Evolutionary conservation across 176 grass and related monocot species (phyloP).

Genomic region (Oryza meyeriana): DNA sequence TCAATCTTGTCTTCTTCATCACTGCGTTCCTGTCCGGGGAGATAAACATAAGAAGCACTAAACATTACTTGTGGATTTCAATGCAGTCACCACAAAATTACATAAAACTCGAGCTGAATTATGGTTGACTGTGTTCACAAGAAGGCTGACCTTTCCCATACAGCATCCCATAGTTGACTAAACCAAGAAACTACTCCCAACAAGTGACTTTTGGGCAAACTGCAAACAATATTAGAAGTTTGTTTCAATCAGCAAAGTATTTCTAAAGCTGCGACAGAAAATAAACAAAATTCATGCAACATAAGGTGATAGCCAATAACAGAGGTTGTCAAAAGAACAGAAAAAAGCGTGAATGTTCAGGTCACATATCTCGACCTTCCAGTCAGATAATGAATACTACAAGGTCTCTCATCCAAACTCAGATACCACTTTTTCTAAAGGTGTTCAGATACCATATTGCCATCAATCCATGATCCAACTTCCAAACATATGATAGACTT

Average conservation of each 20-base stretch:
- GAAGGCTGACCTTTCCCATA: constrained; percentile 42
- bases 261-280: background rate
- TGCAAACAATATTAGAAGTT: background rate
- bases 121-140: background rate
- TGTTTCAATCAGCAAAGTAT: background rate
- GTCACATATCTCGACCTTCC: background rate
- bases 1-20: constrained; percentile 64
- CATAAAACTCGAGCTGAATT: background rate
- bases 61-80: background rate
- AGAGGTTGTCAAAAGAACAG: background rate
- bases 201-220: too few species aligned
- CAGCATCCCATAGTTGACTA: constrained; percentile 42
- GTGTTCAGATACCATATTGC: background rate
- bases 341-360: background rate
- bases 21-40: constrained; percentile 38
- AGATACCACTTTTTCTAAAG: background rate
- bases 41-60: background rate
- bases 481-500: background rate
- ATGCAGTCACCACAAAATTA: background rate
- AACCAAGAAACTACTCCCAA: background rate
- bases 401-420: background rate
- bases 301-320: background rate
- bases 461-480: background rate
- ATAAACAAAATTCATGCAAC: background rate
- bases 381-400: background rate